Evolutionary conservation across 371 early-diverging fungal genomes (phyloP).

Genomic region (Batkoa obscura): DNA sequence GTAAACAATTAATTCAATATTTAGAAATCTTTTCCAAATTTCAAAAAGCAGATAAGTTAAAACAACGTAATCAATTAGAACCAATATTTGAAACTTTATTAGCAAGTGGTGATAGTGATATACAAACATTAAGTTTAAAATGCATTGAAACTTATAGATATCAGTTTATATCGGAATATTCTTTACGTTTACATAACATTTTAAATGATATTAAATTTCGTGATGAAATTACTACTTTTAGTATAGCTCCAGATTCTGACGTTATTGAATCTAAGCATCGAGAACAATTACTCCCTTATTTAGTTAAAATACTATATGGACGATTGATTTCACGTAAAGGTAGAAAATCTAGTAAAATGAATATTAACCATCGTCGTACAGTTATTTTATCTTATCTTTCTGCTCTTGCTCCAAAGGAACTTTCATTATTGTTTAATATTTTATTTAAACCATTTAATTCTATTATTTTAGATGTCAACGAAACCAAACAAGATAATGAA

Average conservation of each 20-base stretch:
- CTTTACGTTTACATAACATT: conserved; percentile 49
- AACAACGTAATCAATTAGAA: conserved; percentile 29
- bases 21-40: conserved; percentile 56
- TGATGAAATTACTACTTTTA: conserved; percentile 58
- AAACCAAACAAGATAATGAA: conserved; percentile 2
- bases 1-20: conserved; percentile 40
- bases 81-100: conserved; percentile 49
- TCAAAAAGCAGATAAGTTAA: conserved; percentile 31
- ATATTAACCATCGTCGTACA: conserved; percentile 42
- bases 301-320: conserved; percentile 76
- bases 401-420: conserved; percentile 36
- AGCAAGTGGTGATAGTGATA: conserved; percentile 48
- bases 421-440: conserved; percentile 49
- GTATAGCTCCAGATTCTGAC: conserved; percentile 20
- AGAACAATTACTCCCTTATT: conserved; percentile 38
- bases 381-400: conserved; percentile 63
- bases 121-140: conserved; percentile 64
- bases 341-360: conserved; percentile 35
- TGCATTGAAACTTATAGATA: conserved; percentile 65
- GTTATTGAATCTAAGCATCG: conserved; percentile 45
- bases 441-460: conserved; percentile 49
- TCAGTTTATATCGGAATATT: conserved; percentile 39
- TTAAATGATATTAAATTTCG: conserved; percentile 75
- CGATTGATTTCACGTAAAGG: conserved; percentile 56
- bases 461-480: neutral